phyloP scores from a whole-genome alignment of 208 protist species.

The Wallacemonas sp. region DNA sequence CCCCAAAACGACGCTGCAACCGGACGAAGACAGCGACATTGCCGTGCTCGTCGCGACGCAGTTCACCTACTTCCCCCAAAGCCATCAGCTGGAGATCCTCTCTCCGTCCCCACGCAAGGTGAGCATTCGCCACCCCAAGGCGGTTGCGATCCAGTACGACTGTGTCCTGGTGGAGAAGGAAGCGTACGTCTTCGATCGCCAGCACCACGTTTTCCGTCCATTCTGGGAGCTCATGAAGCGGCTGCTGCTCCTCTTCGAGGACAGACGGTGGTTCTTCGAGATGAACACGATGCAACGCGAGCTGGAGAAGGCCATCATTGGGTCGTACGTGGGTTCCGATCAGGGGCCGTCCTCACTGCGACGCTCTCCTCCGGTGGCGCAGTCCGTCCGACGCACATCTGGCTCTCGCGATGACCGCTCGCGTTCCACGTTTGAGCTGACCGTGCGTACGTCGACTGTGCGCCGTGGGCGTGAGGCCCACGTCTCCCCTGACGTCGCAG shows the following conservation, averaged over 20 bases:
- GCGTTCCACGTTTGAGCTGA: constrained; percentile 28
- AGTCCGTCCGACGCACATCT: not conserved
- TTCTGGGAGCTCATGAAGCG: constrained; percentile 44
- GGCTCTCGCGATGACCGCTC: not conserved
- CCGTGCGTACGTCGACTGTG: constrained; percentile 28
- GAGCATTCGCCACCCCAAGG: constrained; percentile 36
- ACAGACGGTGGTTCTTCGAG: constrained; percentile 47
- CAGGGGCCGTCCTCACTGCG: too few relatives aligned
- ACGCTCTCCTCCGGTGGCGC: too few relatives aligned
- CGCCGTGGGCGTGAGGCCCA: constrained; percentile 11
- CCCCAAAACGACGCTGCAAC: constrained; percentile 12
- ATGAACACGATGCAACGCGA: constrained; percentile 26
- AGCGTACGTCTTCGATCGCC: constrained; percentile 37
- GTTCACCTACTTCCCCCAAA: constrained; percentile 57
- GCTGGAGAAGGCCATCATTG: constrained; percentile 28
- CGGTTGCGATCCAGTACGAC: constrained; percentile 22
- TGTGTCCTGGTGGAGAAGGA: constrained; percentile 43
- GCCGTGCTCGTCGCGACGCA: constrained; percentile 46
- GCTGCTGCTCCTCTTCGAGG: constrained; percentile 37
- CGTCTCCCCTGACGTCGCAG: too few relatives aligned
- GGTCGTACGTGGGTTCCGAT: too few relatives aligned
- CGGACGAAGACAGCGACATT: constrained; percentile 49
- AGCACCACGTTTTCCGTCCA: constrained; percentile 33
- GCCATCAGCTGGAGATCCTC: constrained; percentile 33
- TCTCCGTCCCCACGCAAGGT: constrained; percentile 27